A percentile compares a stretch with the other conserved stretches of the same genome.
These are phyloP conservation scores for Lizonia empirigonia DNA, from an alignment of 2,329 filamentous ascomycete species.

Conservation along the genomic window DNA sequence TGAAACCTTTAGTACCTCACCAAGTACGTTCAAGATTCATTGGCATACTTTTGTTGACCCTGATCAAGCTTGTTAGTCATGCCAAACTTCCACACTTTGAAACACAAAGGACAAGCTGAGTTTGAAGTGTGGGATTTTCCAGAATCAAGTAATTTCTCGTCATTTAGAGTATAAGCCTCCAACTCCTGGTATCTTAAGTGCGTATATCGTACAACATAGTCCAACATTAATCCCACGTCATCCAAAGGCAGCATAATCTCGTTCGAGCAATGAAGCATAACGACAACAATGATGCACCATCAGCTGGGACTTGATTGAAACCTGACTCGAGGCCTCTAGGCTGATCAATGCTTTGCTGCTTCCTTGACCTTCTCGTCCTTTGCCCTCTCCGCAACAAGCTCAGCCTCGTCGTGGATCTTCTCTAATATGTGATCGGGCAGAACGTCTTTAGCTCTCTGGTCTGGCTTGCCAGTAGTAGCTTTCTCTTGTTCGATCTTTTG, in stretches of 20 bases:
- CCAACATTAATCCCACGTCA: slow-evolving; percentile 4
- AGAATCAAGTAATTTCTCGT: no score
- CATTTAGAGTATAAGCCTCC: no score
- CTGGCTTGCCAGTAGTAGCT: slow-evolving; percentile 30
- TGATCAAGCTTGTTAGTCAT: no score
- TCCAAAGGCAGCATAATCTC: not conserved
- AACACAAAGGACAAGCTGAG: no score
- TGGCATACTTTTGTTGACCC: no score
- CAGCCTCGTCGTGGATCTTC: slow-evolving; percentile 33
- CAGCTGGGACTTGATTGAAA: not conserved
- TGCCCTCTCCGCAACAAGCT: slow-evolving; percentile 27
- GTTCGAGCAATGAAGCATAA: no score
- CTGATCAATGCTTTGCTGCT: slow-evolving; percentile 4
- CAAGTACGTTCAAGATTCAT: no score
- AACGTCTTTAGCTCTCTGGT: slow-evolving; percentile 36
- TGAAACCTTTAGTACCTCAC: no score
- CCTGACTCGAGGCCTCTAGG: not conserved
- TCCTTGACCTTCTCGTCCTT: slow-evolving; percentile 17
- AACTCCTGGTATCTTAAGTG: slow-evolving; percentile 1
- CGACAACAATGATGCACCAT: not conserved
- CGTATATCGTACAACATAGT: slow-evolving; percentile 15
- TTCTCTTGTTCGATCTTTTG: slow-evolving; percentile 48
- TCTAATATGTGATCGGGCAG: slow-evolving; percentile 37
- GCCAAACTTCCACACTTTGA: no score
- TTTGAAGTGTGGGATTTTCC: no score